Base-by-base conservation (phyloP, 257 asterid genomes). In the Plantago major region DNA sequence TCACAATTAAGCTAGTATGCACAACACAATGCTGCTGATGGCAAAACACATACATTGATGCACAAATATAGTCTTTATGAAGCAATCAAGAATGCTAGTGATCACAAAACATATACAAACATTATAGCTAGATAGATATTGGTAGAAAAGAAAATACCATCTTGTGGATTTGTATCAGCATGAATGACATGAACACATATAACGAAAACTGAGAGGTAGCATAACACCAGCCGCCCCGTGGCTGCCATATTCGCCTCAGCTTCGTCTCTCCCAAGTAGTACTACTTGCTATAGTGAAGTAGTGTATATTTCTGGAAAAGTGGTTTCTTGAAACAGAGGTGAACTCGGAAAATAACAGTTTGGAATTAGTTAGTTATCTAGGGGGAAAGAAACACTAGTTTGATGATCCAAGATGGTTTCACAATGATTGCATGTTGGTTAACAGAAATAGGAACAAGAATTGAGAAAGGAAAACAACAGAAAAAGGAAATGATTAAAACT, bases 171-270 rank as follows among this genome's bases (percentile, higher is more conserved):
- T 38, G 62, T 56, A 30, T 6, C 13, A 56, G 62, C 46, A 56
- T 37, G 15, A 56, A n/a, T 37, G 62, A 56, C 46, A 56, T 37
- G 62, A 56, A 56, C 13, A 1, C 47, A 38, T 13, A 37, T n/a
- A 5, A 56, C 15, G 62, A 56, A 30, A 37, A 37, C 46, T 19
- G 15, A 12, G 3, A 37, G n/a, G 37, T 33, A 33, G 43, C 43
- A 30, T 28, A 33, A 30, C 45, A 55, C 54, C 65, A 58, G 60
- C 68, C 54, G 67, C 22, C 44, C 42, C 16, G 9, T n/a, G 50
- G 19, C 67, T 26, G 55, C 60, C 80, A 76, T 80, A 49, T 56
- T 45, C 15, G 16, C 62, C 37, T 38, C 26, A 15, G 7, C n/a
- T 51, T 33, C 26, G 11, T 50, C 22, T 18, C 56, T 16, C 56